Conservation (phyloP, 2,329 filamentous ascomycete genomes). For the Colletotrichum graminicola region DNA sequence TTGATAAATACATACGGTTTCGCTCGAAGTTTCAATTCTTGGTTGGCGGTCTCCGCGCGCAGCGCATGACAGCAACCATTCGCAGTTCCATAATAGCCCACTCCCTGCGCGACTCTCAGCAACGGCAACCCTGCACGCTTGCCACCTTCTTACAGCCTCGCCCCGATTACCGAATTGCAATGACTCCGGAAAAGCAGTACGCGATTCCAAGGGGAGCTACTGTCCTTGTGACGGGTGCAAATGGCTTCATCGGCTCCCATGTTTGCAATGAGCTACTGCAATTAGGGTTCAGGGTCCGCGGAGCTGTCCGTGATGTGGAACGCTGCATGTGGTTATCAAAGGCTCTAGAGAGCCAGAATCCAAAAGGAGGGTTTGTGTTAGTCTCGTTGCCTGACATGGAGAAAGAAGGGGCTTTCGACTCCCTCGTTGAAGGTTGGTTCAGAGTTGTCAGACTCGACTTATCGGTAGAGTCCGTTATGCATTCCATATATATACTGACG, state of each 20-base stretch:
- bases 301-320: conserved; percentile 52
- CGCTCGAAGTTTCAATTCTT: background rate
- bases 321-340: conserved; percentile 49
- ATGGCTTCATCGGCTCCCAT: conserved; percentile 58
- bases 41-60: conserved; percentile 9
- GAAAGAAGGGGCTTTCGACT: conserved; percentile 45
- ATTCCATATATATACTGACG: background rate
- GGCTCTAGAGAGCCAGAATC: conserved; percentile 48
- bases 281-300: conserved; percentile 54
- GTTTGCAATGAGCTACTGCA: conserved; percentile 52
- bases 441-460: background rate
- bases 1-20: conserved; percentile 15
- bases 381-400: conserved; percentile 51
- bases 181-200: conserved; percentile 30
- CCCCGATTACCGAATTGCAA: conserved; percentile 9
- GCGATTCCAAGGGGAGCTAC: conserved; percentile 30
- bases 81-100: background rate
- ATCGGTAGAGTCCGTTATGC: too few species aligned
- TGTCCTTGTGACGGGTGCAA: conserved; percentile 57
- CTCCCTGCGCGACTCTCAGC: background rate
- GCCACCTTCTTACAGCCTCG: background rate
- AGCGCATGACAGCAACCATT: background rate
- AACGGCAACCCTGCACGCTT: background rate
- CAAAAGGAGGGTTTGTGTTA: conserved; percentile 50
- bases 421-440: conserved; percentile 47